Evolutionary conservation across 306 rosid genomes (phyloP), one percentile per base, ranked within the genome.

Genomic region (Senna tora): DNA sequence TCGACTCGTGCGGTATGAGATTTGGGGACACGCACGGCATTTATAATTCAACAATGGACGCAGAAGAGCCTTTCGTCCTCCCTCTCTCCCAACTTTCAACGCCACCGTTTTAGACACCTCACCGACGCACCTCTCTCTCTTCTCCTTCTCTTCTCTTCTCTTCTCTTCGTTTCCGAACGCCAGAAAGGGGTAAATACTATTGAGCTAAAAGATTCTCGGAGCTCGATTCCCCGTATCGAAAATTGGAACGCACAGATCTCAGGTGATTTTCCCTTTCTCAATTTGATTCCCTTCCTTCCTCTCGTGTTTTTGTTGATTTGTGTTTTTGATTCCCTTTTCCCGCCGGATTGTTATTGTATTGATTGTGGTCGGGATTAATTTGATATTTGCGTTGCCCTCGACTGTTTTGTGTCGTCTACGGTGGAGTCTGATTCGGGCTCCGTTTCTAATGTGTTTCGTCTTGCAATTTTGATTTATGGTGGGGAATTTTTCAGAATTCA

Each of bases 21-120:
- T 30, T 30, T 5, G 2, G 17, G 46, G 46, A 10, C 43, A 38
- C 16, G 12, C 32, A 11, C 6, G 53, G 14, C 71, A 14, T 65
- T 43, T 5, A n/a, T n/a, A 41, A 22, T 47, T 16, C 45, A 28
- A 28, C 5, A 30, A 22, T 38, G 36, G 58, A 16, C 52, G 8
- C 56, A 7, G 21, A 13, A 1, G 2, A 0, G 11, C 16, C 51
- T 13, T 20, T 0, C 19, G 9, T 36, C 15, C 0, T 19, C 32
- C 39, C 19, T 20, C 59, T 60, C 28, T 20, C 25, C 6, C 65
- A 10, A 32, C n/a, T 8, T 65, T 65, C 49, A 75, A 75, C 66
- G 72, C 66, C 54, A 54, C 39, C 79, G 73, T 75, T 53, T 75
- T 32, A 55, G 66, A 17, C 14, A 25, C 71, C 34, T 50, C 39